Conservation (phyloP, 179 eudicot genomes). For the Gypsophila paniculata region DNA sequence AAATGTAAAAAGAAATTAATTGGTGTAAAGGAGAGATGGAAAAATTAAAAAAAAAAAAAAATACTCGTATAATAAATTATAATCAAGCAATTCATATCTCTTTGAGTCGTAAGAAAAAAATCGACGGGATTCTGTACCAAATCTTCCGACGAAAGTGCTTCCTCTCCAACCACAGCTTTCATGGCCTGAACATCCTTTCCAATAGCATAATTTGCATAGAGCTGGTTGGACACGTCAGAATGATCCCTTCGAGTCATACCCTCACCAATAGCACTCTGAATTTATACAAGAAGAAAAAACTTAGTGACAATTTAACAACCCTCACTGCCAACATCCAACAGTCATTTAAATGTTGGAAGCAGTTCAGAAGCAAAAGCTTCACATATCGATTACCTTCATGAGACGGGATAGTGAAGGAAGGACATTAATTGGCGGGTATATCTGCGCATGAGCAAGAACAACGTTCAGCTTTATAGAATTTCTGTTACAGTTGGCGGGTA, state of each 20-base stretch:
- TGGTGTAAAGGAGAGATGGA: no score
- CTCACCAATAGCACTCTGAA: conserved; percentile 99
- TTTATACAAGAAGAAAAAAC: background rate
- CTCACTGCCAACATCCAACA: no score
- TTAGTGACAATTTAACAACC: background rate
- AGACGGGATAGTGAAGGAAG: conserved; percentile 95
- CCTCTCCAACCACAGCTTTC: conserved; percentile 99
- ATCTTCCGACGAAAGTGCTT: conserved; percentile 99
- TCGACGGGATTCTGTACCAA: conserved; percentile 42
- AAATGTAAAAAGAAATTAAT: no score
- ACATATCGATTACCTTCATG: conserved; percentile 71
- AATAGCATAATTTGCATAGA: conserved; percentile 97
- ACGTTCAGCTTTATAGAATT: conserved; percentile 7
- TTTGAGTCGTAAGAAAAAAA: background rate
- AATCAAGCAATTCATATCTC: no score
- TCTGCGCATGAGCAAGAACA: conserved; percentile 41
- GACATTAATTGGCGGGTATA: conserved; percentile 95
- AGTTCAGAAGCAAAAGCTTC: background rate
- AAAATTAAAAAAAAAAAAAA: no score
- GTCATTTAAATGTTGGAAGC: no score
- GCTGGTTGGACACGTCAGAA: conserved; percentile 98
- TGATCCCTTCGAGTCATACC: conserved; percentile 99
- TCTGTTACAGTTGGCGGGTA: no score
- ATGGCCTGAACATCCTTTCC: conserved; percentile 99
- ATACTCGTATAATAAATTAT: no score